Evolutionary conservation across 2,329 filamentous ascomycete species (phyloP), one percentile per base, ranked within the genome.

Genomic region (Teratosphaeria destructans): DNA sequence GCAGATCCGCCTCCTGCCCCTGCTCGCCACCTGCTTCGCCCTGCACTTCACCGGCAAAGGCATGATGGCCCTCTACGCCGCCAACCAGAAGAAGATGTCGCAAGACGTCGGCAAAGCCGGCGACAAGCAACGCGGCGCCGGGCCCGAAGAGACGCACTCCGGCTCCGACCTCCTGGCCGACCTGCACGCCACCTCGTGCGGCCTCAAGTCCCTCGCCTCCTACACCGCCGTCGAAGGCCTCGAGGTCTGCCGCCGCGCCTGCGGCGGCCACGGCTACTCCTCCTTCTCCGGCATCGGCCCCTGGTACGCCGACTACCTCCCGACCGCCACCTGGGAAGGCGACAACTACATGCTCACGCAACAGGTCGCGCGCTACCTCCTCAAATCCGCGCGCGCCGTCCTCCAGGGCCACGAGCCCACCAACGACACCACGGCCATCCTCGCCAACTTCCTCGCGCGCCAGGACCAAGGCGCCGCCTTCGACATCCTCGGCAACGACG

Each of bases 341-440:
- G 88, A 90, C 76, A 90, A 89, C 77, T 90, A 88, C 77, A 90
- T 91, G 87, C 78, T 91, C 61, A 89, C 86, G 10, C 88, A 91
- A 72, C 88, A 91, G 75, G 87, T 90, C 2, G 85, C 86, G 2
- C 82, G 87, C 60, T 90, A 90, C 68, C 81, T 91, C 54, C 81
- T 91, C 64, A 91, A 90, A 79, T 84, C 87, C 3, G 87, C 87
- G 0, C 85, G 88, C 52, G 80, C 82, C 1, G 87, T 90, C 0
- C 75, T 89, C n/a, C 77, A 81, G 14, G 84, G 83, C 64, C 82
- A 85, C 62, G 79, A 82, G 60, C 76, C 85, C 54, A 79, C 79
- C 64, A 89, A 89, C 69, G 86, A 89, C 73, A 89, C 86, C 3
- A 83, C 83, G 3, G 78, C 77, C 35, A 87, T 90, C 67, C 81